Percentiles rank a stretch among this genome's conserved stretches.
Conservation (phyloP, 1,139 yeast species). For the Arxiozyma bovina region DNA sequence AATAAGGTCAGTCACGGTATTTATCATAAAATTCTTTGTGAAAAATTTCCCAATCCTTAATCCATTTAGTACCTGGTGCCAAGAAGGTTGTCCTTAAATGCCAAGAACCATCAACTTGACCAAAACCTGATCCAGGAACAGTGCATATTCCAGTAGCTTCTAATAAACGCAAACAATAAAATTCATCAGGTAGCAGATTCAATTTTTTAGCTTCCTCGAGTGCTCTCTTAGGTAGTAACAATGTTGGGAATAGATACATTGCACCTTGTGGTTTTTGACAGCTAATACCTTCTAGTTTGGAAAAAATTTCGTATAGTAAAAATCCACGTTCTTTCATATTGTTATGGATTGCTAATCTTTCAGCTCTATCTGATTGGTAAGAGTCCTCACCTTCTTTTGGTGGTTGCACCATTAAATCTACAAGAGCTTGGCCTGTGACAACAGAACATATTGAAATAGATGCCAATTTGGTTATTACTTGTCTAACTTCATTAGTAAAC, state of each 20-base stretch:
- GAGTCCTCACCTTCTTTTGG: slow-evolving; percentile 72
- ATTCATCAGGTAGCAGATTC: slow-evolving; percentile 64
- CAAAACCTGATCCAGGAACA: slow-evolving; percentile 95
- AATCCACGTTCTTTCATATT: slow-evolving; percentile 58
- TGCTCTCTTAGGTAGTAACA: slow-evolving; percentile 55
- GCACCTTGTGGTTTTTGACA: slow-evolving; percentile 94
- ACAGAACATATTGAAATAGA: slow-evolving; percentile 89
- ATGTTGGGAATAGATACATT: slow-evolving; percentile 86
- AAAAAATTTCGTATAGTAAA: slow-evolving; percentile 59
- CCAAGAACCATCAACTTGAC: slow-evolving; percentile 78
- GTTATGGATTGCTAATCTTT: slow-evolving; percentile 51
- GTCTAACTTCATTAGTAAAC: slow-evolving; percentile 58
- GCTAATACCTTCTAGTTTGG: slow-evolving; percentile 64
- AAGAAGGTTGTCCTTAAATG: slow-evolving; percentile 93
- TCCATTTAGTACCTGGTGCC: slow-evolving; percentile 92
- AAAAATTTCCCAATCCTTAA: slow-evolving; percentile 63
- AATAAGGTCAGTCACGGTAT: neutral
- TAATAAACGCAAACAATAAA: slow-evolving; percentile 73
- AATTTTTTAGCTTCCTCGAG: slow-evolving; percentile 49
- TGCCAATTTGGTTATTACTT: slow-evolving; percentile 70
- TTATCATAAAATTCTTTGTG: slow-evolving; percentile 47
- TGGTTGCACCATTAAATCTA: slow-evolving; percentile 89
- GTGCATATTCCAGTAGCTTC: slow-evolving; percentile 90
- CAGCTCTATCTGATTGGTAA: slow-evolving; percentile 55
- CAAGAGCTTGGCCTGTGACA: slow-evolving; percentile 85